Percentiles rank a stretch among this genome's conserved stretches.
Conservation (phyloP, 768 basidiomycete species). For the Inosperma sp. region DNA sequence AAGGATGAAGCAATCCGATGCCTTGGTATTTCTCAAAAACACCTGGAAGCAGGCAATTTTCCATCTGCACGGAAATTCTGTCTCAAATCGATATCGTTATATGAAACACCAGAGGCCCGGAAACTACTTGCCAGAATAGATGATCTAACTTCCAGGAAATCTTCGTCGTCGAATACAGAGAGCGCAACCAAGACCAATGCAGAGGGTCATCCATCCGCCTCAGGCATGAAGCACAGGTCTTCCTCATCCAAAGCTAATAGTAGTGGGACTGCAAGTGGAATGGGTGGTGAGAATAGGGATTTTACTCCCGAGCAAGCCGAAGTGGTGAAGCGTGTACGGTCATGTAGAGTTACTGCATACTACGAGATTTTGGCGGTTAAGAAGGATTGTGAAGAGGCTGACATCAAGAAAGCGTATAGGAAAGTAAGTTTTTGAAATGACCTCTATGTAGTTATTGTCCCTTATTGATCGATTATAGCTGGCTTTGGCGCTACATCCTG, state of each 20-base stretch:
- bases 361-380: conserved; percentile 86
- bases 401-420: conserved; percentile 92
- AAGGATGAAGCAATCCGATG: conserved; percentile 86
- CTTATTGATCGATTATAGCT: conserved; percentile 43
- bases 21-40: conserved; percentile 71
- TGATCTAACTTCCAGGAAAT: conserved; percentile 38
- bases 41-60: conserved; percentile 66
- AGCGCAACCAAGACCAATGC: conserved; percentile 38
- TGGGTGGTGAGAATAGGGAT: conserved; percentile 72
- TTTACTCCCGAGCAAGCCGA: conserved; percentile 81
- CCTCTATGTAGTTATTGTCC: not conserved
- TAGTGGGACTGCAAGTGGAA: conserved; percentile 52
- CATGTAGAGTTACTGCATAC: conserved; percentile 86
- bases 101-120: conserved; percentile 70
- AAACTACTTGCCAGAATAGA: conserved; percentile 66
- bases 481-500: conserved; percentile 84
- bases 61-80: conserved; percentile 83
- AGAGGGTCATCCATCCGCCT: too few species aligned
- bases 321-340: conserved; percentile 79
- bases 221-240: conserved; percentile 64
- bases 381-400: conserved; percentile 76
- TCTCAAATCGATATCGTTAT: conserved; percentile 80
- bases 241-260: conserved; percentile 28
- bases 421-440: conserved; percentile 56
- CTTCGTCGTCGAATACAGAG: conserved; percentile 42